Conservation (phyloP, 2,329 filamentous ascomycete genomes). For the Pestalotiopsis fici region DNA sequence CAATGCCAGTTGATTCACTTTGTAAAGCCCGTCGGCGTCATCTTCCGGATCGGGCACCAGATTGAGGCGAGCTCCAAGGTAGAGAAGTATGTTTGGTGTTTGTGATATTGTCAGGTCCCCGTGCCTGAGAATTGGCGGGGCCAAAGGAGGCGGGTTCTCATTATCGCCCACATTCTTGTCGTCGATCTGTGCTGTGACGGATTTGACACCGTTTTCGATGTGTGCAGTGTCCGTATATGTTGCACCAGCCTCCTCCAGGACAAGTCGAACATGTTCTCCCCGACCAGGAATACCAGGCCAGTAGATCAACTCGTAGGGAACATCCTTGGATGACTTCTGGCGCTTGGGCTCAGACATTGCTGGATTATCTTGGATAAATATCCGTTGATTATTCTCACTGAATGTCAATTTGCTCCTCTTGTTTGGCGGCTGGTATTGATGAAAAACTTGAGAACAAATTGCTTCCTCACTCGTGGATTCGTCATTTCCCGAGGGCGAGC, state of each 20-base stretch:
- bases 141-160: conserved; percentile 64
- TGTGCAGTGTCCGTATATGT: conserved; percentile 63
- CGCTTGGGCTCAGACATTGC: conserved; percentile 26
- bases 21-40: conserved; percentile 45
- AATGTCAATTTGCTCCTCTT: too few relatives aligned
- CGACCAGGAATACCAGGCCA: conserved; percentile 73
- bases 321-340: conserved; percentile 43
- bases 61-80: conserved; percentile 63
- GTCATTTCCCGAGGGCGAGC: neutral
- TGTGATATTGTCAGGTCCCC: conserved; percentile 66
- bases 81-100: conserved; percentile 72
- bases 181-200: conserved; percentile 50
- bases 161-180: conserved; percentile 46
- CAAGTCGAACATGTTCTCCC: conserved; percentile 72
- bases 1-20: conserved; percentile 63
- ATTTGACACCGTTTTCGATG: conserved; percentile 47
- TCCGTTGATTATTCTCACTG: too few relatives aligned
- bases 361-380: neutral
- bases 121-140: conserved; percentile 67
- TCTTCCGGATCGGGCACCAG: conserved; percentile 47
- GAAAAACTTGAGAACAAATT: too few relatives aligned
- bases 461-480: neutral
- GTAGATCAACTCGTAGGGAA: conserved; percentile 68
- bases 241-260: conserved; percentile 68
- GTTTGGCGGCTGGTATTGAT: too few relatives aligned